Evolutionary conservation across 176 grass and related monocot species (phyloP), one percentile per base, ranked within the genome.

Genomic region (Carex kokanica): DNA sequence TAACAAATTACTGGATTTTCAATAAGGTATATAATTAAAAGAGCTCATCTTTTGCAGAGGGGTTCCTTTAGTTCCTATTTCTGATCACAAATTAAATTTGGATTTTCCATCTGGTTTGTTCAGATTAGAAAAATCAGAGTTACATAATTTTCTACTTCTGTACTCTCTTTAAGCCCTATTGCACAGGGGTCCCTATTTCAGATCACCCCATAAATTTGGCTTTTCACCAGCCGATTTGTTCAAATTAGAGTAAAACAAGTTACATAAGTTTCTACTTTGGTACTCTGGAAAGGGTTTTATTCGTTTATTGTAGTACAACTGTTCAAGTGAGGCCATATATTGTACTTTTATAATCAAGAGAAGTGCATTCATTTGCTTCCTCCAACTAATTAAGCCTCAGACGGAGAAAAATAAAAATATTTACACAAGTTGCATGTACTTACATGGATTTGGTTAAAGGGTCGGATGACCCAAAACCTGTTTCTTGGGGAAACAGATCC

Each of bases 401-500:
- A 24, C 32, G 17, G 61, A 51, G 63, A 29, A 54, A 58, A 60
- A 69, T 54, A 53, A 80, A 23, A 81, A 79, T 79, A 60, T 53
- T 55, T 55, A 38, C 47, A 6, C 14, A 79, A n/a, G 64, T 36
- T 47, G 38, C 4, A 64, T 31, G 25, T 11, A 87, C 73, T 87
- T 87, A 85, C 90, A 81, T 20, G 83, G 60, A 83, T 47, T 81
- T 40, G 77, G 78, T 61, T 75, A 69, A 24, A 84, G 47, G 27
- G 75, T 70, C 61, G 60, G 15, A 24, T 34, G 82, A 17, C 82
- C 83, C 85, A 62, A 93, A 89, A 41, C 89, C 94, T 52, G 87
- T 77, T 58, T 86, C 84, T 89, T 99, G 96, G 23, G 96, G 93
- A 90, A 99, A 95, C 11, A 99, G 83, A 81, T 91, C 89, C 91